Conservation (phyloP, 2,329 filamentous ascomycete genomes). For the Bipolaris victoriae region DNA sequence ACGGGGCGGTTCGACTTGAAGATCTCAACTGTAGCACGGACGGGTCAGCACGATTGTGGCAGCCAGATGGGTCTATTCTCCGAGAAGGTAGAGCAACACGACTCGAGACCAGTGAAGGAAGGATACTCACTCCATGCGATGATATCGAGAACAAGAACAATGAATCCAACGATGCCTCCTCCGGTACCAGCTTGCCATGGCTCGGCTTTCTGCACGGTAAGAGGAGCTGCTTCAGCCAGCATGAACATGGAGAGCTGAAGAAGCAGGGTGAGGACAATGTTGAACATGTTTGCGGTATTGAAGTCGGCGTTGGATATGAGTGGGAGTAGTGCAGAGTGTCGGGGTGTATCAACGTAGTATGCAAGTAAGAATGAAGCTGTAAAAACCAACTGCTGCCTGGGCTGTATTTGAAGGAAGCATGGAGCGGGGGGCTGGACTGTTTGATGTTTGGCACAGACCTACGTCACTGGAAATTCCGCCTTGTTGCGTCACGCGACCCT, state of each 20-base stretch:
- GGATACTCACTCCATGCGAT: slow-evolving; percentile 64
- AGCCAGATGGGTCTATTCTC: not conserved
- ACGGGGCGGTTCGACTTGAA: slow-evolving; percentile 67
- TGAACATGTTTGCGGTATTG: slow-evolving; percentile 36
- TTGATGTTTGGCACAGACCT: slow-evolving; percentile 16
- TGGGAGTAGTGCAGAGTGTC: not conserved
- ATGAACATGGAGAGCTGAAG: slow-evolving; percentile 61
- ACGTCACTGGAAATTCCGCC: slow-evolving; percentile 20
- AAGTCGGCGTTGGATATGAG: not conserved
- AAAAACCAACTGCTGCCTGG: slow-evolving; percentile 16
- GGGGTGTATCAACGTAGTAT: not conserved
- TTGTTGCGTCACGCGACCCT: slow-evolving; percentile 10
- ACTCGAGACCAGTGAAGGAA: not conserved
- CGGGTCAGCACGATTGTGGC: slow-evolving; percentile 21
- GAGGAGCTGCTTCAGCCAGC: slow-evolving; percentile 57
- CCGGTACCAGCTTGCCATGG: slow-evolving; percentile 66
- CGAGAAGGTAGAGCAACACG: not conserved
- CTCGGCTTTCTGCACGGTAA: slow-evolving; percentile 49
- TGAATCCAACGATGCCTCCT: slow-evolving; percentile 66
- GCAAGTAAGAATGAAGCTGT: not conserved
- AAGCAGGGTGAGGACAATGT: slow-evolving; percentile 51
- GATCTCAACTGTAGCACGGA: slow-evolving; percentile 61
- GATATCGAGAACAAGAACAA: slow-evolving; percentile 67
- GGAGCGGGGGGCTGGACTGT: slow-evolving; percentile 14
- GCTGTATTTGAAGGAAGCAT: slow-evolving; percentile 19